Conservation (phyloP, 768 basidiomycete species). For the Amanita rubescens region DNA sequence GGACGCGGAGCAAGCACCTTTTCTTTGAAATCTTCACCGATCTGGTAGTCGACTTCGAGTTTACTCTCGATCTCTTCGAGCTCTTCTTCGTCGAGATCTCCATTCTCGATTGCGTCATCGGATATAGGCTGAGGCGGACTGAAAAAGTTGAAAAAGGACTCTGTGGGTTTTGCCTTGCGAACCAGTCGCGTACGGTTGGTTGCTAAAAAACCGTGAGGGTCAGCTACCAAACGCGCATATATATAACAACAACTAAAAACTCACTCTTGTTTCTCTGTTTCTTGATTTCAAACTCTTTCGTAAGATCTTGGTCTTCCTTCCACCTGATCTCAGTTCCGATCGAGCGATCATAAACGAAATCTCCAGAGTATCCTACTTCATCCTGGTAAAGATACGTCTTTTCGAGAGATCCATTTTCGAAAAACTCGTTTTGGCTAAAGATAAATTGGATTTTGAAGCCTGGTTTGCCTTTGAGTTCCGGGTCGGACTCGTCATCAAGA, state of each 20-base stretch:
- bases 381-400: conserved; percentile 95
- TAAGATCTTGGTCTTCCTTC: conserved; percentile 98
- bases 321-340: conserved; percentile 92
- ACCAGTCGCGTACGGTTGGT: conserved; percentile 80
- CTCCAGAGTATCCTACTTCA: conserved; percentile 91
- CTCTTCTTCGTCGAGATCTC: conserved; percentile 76
- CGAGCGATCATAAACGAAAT: conserved; percentile 94
- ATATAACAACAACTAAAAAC: conserved; percentile 16
- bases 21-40: conserved; percentile 97
- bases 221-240: conserved; percentile 4
- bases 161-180: conserved; percentile 81
- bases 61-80: conserved; percentile 89
- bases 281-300: conserved; percentile 96
- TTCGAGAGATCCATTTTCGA: conserved; percentile 73
- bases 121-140: conserved; percentile 67
- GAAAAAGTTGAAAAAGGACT: conserved; percentile 99
- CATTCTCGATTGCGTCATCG: conserved; percentile 58
- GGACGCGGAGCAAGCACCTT: conserved; percentile 46
- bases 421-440: conserved; percentile 81
- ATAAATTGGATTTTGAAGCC: conserved; percentile 88
- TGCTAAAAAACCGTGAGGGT: conserved; percentile 31
- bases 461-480: conserved; percentile 57
- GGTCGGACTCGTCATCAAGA: conserved; percentile 38
- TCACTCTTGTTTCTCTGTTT: conserved; percentile 98
- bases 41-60: conserved; percentile 95